phyloP scores from a whole-genome alignment of 176 grass and related monocot species.

The Melocanna baccifera region DNA sequence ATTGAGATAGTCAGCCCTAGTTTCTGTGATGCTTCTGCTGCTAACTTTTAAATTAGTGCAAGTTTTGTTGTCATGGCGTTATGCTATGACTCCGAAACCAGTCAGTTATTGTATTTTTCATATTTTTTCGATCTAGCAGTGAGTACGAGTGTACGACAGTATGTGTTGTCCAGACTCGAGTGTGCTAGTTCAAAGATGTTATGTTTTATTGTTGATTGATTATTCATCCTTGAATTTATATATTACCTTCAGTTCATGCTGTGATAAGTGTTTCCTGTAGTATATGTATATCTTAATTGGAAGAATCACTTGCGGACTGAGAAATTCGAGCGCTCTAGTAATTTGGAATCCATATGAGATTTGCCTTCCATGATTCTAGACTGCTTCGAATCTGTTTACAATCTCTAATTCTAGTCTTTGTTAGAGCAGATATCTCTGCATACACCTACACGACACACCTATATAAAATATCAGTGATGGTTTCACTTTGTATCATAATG shows the following conservation, averaged over 20 bases:
- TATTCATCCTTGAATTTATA: slow-evolving; percentile 4
- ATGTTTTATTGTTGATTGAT: background rate
- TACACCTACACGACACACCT: background rate
- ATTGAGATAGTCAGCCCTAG: background rate
- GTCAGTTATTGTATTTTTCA: background rate
- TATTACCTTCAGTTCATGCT: background rate
- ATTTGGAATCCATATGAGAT: background rate
- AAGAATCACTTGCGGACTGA: background rate
- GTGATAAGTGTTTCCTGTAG: background rate
- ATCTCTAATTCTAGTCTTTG: background rate
- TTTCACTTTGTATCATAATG: background rate
- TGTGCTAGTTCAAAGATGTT: background rate
- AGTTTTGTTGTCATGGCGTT: background rate
- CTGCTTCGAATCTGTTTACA: background rate
- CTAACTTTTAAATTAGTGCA: background rate
- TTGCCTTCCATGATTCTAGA: background rate
- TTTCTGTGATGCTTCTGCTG: background rate
- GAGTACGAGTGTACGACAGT: background rate
- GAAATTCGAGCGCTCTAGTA: background rate
- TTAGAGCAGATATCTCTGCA: background rate
- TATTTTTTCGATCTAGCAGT: background rate
- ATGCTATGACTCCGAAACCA: background rate
- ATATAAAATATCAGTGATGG: background rate
- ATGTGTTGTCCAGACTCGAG: background rate
- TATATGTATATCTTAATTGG: background rate